A percentile compares a stretch with the other conserved stretches of the same genome.
These are phyloP conservation scores for Xylaria sp. DNA, from an alignment of 2,329 filamentous ascomycete species.

Conservation along the genomic window DNA sequence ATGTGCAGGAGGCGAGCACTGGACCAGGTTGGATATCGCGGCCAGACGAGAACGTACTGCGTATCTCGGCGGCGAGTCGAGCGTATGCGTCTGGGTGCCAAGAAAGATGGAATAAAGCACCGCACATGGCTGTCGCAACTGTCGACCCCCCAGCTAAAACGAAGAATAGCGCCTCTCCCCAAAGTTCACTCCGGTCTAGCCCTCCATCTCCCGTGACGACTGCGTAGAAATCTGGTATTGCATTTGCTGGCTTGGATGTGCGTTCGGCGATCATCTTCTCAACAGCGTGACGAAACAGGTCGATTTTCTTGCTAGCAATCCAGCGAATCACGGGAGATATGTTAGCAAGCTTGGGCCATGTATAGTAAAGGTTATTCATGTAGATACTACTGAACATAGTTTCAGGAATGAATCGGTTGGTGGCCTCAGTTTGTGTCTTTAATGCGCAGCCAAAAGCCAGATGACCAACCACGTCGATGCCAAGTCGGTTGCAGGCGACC, in stretches of 20 bases:
- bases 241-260: neutral
- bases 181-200: neutral
- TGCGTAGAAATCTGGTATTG: neutral
- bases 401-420: neutral
- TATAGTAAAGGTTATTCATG: neutral
- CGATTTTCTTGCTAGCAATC: neutral
- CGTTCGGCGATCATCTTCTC: neutral
- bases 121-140: neutral
- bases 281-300: neutral
- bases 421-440: neutral
- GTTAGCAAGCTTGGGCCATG: neutral
- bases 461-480: neutral
- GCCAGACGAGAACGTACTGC: constrained; percentile 23
- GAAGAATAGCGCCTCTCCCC: neutral
- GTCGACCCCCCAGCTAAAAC: neutral
- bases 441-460: neutral
- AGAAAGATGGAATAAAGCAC: constrained; percentile 7
- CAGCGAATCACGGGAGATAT: neutral
- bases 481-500: neutral
- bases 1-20: constrained; percentile 26
- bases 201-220: neutral
- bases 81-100: constrained; percentile 12
- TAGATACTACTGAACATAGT: neutral
- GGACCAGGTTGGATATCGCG: constrained; percentile 24
- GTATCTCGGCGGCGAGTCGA: constrained; percentile 30